Evolutionary conservation across 306 rosid species (phyloP).

Genomic region (Lotus japonicus): DNA sequence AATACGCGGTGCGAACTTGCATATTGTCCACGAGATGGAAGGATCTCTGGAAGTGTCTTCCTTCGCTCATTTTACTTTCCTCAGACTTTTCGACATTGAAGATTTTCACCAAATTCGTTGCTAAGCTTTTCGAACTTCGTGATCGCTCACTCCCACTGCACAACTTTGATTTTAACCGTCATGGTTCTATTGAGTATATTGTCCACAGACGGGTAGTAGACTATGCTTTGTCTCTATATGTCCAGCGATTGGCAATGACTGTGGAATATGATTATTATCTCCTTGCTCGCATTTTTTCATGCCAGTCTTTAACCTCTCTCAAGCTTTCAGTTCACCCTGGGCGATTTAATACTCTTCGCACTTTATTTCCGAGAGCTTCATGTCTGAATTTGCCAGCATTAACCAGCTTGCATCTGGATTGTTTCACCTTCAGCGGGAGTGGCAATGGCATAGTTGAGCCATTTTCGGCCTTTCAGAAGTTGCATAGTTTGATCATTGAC

Average conservation of each 20-base stretch:
- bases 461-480: not conserved
- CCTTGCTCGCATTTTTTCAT: not conserved
- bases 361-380: not conserved
- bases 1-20: constrained; percentile 19
- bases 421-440: not conserved
- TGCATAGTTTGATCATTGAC: constrained; percentile 9
- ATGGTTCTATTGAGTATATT: not conserved
- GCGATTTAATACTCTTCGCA: too few species aligned
- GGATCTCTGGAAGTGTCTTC: constrained; percentile 8
- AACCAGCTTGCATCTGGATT: constrained; percentile 5
- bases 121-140: not conserved
- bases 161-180: constrained; percentile 4
- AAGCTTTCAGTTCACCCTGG: constrained; percentile 12
- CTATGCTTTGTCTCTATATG: constrained; percentile 17
- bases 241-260: not conserved
- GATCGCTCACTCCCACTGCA: not conserved
- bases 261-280: not conserved
- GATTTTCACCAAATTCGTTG: constrained; percentile 19
- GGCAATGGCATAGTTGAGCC: not conserved
- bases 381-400: not conserved
- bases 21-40: constrained; percentile 12
- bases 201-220: not conserved
- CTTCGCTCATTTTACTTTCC: not conserved
- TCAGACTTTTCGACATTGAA: not conserved
- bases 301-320: constrained; percentile 2